Evolutionary conservation across 202 grass and related monocot genomes (phyloP).

Genomic region (Bolboschoenoplectus hybrid): DNA sequence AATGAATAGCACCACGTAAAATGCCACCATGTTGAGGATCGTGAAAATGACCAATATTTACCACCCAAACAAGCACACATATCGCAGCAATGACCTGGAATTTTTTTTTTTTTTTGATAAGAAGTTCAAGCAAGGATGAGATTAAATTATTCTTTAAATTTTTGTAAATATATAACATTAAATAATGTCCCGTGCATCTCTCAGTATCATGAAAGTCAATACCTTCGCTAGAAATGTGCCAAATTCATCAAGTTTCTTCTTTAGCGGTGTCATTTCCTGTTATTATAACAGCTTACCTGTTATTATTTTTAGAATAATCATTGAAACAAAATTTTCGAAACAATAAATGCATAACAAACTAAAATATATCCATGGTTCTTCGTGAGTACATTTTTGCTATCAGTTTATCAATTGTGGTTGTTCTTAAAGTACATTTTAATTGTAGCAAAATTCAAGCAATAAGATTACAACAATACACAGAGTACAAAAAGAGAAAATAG

Average conservation of each 20-base stretch:
- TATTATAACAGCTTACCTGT: conserved; percentile 33
- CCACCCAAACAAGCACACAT: conserved; percentile 97
- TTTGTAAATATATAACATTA: conserved; percentile 26
- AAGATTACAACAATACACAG: not conserved
- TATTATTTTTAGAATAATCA: not conserved
- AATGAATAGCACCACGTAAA: conserved; percentile 95
- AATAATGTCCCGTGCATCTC: conserved; percentile 44
- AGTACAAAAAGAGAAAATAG: not conserved
- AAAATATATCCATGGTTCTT: not conserved
- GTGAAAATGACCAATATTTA: conserved; percentile 97
- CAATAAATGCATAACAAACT: not conserved
- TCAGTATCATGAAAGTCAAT: conserved; percentile 28
- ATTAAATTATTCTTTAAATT: conserved; percentile 40
- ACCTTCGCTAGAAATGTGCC: conserved; percentile 99
- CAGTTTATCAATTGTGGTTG: not conserved
- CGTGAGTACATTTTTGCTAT: not conserved
- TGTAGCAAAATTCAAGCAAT: not conserved
- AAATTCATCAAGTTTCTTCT: conserved; percentile 99
- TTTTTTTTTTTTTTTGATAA: conserved; percentile 26
- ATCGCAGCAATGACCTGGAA: conserved; percentile 97
- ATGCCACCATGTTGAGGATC: conserved; percentile 97
- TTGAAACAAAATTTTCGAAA: conserved; percentile 5
- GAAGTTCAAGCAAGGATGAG: not conserved
- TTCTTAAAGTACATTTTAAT: conserved; percentile 5
- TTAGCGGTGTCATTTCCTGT: conserved; percentile 92